These are phyloP conservation scores for Rhodotorula sp. DNA, from an alignment of 1,284 basidiomycete genomes.

Conservation along the genomic window DNA sequence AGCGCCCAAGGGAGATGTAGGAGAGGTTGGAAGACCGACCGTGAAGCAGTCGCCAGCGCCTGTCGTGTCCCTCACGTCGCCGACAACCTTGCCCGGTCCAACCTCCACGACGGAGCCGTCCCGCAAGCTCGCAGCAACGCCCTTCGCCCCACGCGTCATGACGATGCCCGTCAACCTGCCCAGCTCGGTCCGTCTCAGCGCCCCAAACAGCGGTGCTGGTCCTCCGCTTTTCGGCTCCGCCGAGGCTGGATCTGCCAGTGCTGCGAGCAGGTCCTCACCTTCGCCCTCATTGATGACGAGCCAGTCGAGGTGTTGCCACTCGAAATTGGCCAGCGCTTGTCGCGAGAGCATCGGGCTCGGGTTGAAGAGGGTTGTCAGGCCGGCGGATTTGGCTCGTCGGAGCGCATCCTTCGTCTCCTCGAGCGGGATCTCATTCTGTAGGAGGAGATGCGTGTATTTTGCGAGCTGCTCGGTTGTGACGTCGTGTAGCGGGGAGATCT, in stretches of 20 bases:
- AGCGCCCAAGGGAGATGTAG: background rate
- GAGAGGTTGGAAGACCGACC: slow-evolving; percentile 7
- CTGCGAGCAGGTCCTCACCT: slow-evolving; percentile 46
- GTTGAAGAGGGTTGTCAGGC: slow-evolving; percentile 55
- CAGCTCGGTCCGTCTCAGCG: slow-evolving; percentile 1
- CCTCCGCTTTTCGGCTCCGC: background rate
- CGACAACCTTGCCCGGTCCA: slow-evolving; percentile 27
- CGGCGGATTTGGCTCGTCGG: slow-evolving; percentile 40
- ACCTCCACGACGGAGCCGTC: background rate
- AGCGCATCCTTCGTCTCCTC: slow-evolving; percentile 53
- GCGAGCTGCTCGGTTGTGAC: slow-evolving; percentile 7
- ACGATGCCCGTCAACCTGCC: slow-evolving; percentile 21
- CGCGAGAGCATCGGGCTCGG: slow-evolving; percentile 57
- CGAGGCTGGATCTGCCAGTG: slow-evolving; percentile 5
- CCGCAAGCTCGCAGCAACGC: slow-evolving; percentile 16
- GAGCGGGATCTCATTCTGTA: slow-evolving; percentile 61
- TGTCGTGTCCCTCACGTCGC: slow-evolving; percentile 40
- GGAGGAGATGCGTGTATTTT: slow-evolving; percentile 53
- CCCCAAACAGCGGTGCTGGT: background rate
- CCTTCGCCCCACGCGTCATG: slow-evolving; percentile 39
- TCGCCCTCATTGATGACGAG: slow-evolving; percentile 60
- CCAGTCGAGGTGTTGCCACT: slow-evolving; percentile 55
- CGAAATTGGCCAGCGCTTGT: slow-evolving; percentile 52
- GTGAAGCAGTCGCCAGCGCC: slow-evolving; percentile 45
- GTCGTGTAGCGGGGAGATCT: background rate